A percentile compares a stretch with the other conserved stretches of the same genome.
These are phyloP conservation scores for Botrytis aclada DNA, from an alignment of 2,329 filamentous ascomycete species.

Conservation along the genomic window DNA sequence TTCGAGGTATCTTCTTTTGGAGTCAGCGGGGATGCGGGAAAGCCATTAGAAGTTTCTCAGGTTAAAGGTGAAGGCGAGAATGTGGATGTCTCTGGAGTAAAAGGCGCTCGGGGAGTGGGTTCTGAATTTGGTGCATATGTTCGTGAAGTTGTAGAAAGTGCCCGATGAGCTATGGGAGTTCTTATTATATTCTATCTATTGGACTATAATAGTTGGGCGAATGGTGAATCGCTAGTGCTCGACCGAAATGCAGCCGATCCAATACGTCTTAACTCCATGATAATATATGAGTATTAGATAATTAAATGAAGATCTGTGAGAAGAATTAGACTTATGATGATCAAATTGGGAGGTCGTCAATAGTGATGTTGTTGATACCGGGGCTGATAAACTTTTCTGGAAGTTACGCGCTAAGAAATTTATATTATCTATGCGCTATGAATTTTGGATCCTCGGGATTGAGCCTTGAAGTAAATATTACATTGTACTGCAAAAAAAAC, in stretches of 20 bases:
- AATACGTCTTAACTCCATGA: constrained; percentile 38
- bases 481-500: background rate
- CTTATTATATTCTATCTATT: background rate
- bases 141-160: constrained; percentile 13
- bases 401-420: constrained; percentile 17
- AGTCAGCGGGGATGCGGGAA: background rate
- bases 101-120: constrained; percentile 8
- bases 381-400: constrained; percentile 9
- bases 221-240: background rate
- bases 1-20: constrained; percentile 19
- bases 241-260: constrained; percentile 1
- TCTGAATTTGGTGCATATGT: background rate
- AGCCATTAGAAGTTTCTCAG: background rate
- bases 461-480: background rate
- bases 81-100: background rate
- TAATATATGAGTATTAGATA: constrained; percentile 22
- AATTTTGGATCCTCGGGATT: constrained; percentile 3
- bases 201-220: background rate
- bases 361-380: constrained; percentile 27
- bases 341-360: constrained; percentile 15
- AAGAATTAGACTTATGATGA: constrained; percentile 24
- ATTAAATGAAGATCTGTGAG: constrained; percentile 19
- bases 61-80: background rate
- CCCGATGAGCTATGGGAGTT: background rate
- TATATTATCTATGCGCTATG: constrained; percentile 13